phyloP scores from a whole-genome alignment of 176 grass and related monocot genomes.

The Guadua angustifolia region DNA sequence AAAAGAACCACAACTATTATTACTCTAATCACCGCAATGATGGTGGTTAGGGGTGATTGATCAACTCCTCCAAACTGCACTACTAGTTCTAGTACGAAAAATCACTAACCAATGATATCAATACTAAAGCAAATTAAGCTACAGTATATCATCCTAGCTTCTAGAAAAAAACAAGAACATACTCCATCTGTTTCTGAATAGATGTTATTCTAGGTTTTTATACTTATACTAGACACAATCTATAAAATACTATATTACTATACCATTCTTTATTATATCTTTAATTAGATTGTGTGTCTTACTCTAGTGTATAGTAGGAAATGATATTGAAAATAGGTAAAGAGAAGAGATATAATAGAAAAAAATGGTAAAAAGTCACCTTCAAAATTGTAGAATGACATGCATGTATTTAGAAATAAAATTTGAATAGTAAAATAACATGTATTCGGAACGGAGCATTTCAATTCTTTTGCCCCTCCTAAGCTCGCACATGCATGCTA shows the following conservation, averaged over 20 bases:
- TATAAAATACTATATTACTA: no score
- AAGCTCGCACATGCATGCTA: constrained; percentile 19
- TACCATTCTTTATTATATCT: no score
- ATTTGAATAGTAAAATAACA: no score
- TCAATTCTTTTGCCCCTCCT: neutral
- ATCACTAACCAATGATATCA: constrained; percentile 45
- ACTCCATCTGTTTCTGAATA: neutral
- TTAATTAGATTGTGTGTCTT: no score
- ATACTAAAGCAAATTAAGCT: constrained; percentile 43
- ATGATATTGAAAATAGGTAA: no score
- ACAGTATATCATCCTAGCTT: constrained; percentile 13
- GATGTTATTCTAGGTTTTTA: no score
- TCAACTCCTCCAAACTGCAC: constrained; percentile 50
- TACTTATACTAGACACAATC: no score
- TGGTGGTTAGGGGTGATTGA: constrained; percentile 42
- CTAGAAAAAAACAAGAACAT: constrained; percentile 17
- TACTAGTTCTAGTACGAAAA: constrained; percentile 10
- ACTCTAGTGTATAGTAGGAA: no score
- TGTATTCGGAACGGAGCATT: neutral
- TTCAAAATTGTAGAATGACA: no score
- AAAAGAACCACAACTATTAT: constrained; percentile 15
- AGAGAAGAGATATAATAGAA: no score
- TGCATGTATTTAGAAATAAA: no score
- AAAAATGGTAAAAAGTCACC: no score
- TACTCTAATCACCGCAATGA: constrained; percentile 47